A percentile compares a stretch with the other conserved stretches of the same genome.
phyloP scores from a whole-genome alignment of 805 yeast species.

The Phaffomyces antillensis region DNA sequence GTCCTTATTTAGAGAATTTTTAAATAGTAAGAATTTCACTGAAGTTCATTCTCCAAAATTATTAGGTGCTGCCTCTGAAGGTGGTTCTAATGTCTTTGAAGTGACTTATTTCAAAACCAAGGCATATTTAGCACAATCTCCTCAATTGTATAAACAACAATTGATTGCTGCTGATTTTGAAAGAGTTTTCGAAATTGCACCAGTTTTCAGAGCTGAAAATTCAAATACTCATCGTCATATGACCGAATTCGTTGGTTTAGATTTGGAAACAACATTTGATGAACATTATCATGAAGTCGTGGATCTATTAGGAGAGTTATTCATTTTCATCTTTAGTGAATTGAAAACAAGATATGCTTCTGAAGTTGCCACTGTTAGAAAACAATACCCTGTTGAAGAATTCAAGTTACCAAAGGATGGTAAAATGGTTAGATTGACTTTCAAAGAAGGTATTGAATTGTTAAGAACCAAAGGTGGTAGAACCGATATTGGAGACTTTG shows the following conservation, averaged over 20 bases:
- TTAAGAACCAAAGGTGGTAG: conserved; percentile 82
- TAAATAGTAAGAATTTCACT: conserved; percentile 57
- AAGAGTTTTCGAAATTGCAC: conserved; percentile 91
- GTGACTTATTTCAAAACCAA: conserved; percentile 86
- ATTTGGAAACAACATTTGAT: conserved; percentile 96
- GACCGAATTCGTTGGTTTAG: conserved; percentile 98
- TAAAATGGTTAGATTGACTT: conserved; percentile 84
- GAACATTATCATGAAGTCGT: conserved; percentile 94
- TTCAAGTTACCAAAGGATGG: conserved; percentile 91
- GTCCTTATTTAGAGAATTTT: conserved; percentile 81
- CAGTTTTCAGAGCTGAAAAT: conserved; percentile 98
- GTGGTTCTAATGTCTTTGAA: conserved; percentile 96
- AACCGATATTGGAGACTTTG: conserved; percentile 68
- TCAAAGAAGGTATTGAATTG: conserved; percentile 85
- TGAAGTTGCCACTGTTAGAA: conserved; percentile 86
- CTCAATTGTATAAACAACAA: conserved; percentile 97
- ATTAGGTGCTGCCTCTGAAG: conserved; percentile 93
- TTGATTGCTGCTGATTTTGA: conserved; percentile 97
- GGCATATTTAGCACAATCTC: conserved; percentile 95
- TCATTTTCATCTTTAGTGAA: conserved; percentile 81
- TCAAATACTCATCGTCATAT: conserved; percentile 98
- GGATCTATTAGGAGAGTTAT: conserved; percentile 58
- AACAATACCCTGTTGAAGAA: conserved; percentile 96
- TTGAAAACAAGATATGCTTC: conserved; percentile 70
- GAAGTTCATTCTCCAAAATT: conserved; percentile 97